A percentile compares a stretch with the other conserved stretches of the same genome.
Evolutionary conservation across 768 basidiomycete genomes (phyloP).

Genomic region (Russula sp.): DNA sequence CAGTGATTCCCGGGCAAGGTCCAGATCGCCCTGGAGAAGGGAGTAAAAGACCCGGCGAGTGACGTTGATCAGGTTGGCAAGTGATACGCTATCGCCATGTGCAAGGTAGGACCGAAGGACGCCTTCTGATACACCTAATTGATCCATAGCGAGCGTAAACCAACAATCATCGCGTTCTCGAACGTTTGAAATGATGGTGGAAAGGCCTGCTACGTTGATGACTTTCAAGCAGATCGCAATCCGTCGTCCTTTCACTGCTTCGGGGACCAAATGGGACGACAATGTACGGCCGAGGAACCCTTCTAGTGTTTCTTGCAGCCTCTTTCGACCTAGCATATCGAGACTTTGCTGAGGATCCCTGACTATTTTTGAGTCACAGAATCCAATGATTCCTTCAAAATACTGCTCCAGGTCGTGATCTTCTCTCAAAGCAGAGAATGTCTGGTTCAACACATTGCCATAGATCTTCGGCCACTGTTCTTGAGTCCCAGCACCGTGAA

Average conservation of each 20-base stretch:
- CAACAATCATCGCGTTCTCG: not conserved
- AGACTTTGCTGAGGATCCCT: not conserved
- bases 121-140: not conserved
- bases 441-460: not conserved
- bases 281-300: not conserved
- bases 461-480: not conserved
- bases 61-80: not conserved
- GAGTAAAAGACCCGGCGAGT: not conserved
- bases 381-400: not conserved
- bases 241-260: not conserved
- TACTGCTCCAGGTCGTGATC: not conserved
- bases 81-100: not conserved
- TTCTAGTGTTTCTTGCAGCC: not conserved
- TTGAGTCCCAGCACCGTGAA: no score
- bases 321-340: not conserved
- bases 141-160: not conserved
- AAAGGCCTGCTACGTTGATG: not conserved
- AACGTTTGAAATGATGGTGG: not conserved
- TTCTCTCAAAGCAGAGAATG: not conserved
- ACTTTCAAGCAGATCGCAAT: not conserved
- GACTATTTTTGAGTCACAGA: not conserved
- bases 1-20: not conserved
- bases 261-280: not conserved
- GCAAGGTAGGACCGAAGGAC: not conserved
- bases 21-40: not conserved